Evolutionary conservation across 257 asterid species (phyloP).

Genomic region (Nicotiana paniculata): DNA sequence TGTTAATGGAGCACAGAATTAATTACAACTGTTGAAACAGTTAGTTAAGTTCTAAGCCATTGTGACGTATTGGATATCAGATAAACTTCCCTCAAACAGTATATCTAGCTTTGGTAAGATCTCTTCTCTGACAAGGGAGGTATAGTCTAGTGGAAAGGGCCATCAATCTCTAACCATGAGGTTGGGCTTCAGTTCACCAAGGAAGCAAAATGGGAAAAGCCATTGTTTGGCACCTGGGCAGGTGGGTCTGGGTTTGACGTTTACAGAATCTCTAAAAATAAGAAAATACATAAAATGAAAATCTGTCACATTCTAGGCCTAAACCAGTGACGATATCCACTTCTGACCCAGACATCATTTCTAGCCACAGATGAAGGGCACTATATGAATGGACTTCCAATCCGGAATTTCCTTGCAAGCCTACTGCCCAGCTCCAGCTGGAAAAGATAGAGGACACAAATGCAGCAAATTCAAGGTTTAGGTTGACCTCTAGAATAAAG

Average conservation of each 20-base stretch:
- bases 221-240: background rate
- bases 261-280: background rate
- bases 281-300: background rate
- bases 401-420: constrained; percentile 48
- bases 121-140: background rate
- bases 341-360: constrained; percentile 57
- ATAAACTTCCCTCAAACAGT: background rate
- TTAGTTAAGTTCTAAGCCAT: no score
- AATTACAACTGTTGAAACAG: background rate
- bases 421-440: constrained; percentile 32
- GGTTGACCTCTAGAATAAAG: background rate
- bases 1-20: background rate
- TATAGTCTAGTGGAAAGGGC: background rate
- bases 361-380: constrained; percentile 50
- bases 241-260: background rate
- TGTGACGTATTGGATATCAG: background rate
- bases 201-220: background rate
- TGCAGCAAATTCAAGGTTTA: background rate
- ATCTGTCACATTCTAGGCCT: constrained; percentile 31
- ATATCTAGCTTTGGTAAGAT: background rate
- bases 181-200: background rate
- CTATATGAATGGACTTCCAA: constrained; percentile 43
- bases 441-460: background rate
- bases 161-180: background rate
- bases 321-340: constrained; percentile 47